Evolutionary conservation across 2,329 filamentous ascomycete species (phyloP).

Genomic region (Alternaria hordeiaustralica): DNA sequence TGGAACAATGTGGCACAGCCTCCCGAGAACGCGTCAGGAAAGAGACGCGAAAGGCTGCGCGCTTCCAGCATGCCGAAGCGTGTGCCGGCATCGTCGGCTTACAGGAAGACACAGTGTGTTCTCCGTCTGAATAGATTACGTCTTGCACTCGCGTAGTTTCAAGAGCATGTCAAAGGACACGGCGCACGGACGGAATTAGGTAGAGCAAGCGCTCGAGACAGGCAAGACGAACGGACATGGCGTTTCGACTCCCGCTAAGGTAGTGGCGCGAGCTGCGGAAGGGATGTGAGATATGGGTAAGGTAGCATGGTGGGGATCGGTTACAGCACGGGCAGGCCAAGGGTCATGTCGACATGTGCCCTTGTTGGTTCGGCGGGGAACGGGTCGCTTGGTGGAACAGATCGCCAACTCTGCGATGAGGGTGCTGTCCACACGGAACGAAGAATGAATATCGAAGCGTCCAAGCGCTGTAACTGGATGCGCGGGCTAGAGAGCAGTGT

Average conservation of each 20-base stretch:
- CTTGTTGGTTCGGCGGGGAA: constrained; percentile 39
- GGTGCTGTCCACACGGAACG: constrained; percentile 23
- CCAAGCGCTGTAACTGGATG: constrained; percentile 22
- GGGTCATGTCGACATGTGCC: constrained; percentile 26
- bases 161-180: constrained; percentile 6
- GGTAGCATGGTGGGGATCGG: constrained; percentile 45
- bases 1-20: constrained; percentile 37
- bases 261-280: constrained; percentile 44
- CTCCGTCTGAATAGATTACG: neutral
- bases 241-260: constrained; percentile 40
- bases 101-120: neutral
- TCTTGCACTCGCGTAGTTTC: constrained; percentile 6
- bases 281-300: constrained; percentile 45
- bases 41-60: constrained; percentile 10
- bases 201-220: constrained; percentile 13
- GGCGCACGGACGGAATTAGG: constrained; percentile 7
- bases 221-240: constrained; percentile 36
- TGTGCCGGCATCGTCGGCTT: neutral
- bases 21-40: constrained; percentile 31
- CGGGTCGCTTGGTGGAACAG: constrained; percentile 46
- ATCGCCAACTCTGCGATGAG: constrained; percentile 32
- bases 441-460: constrained; percentile 10
- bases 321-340: constrained; percentile 37
- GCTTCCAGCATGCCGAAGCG: constrained; percentile 7
- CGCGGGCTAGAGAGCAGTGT: constrained; percentile 21